These are phyloP conservation scores for Fusarium mundagurra DNA, from an alignment of 2,329 filamentous ascomycete genomes.

Conservation along the genomic window DNA sequence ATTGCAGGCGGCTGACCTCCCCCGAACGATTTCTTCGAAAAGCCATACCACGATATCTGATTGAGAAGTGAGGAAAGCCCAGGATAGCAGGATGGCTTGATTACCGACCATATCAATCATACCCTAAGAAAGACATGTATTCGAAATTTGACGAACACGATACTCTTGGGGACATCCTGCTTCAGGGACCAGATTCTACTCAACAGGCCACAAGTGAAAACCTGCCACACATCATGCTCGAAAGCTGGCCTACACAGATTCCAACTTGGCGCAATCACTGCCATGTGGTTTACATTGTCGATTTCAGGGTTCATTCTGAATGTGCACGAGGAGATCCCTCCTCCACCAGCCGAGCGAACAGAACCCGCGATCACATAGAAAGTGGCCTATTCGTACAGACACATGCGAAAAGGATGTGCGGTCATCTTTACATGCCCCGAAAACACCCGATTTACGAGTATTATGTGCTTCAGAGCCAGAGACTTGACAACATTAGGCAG, in stretches of 20 bases:
- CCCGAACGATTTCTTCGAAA: background rate
- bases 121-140: background rate
- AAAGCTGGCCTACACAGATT: background rate
- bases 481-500: background rate
- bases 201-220: background rate
- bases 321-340: background rate
- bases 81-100: background rate
- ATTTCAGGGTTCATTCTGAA: constrained; percentile 13
- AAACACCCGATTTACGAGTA: background rate
- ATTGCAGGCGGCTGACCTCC: background rate
- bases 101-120: background rate
- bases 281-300: constrained; percentile 23
- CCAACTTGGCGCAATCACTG: constrained; percentile 25
- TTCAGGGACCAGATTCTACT: background rate
- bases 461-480: constrained; percentile 8
- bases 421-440: constrained; percentile 22
- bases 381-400: constrained; percentile 33
- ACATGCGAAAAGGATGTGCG: background rate
- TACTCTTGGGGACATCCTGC: too few relatives aligned
- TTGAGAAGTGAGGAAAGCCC: background rate
- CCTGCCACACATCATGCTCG: background rate
- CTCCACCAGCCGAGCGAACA: background rate
- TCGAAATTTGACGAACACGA: background rate
- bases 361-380: background rate
- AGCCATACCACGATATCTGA: background rate